Evolutionary conservation across 2,329 filamentous ascomycete genomes (phyloP).

Genomic region (Mycogone perniciosa): DNA sequence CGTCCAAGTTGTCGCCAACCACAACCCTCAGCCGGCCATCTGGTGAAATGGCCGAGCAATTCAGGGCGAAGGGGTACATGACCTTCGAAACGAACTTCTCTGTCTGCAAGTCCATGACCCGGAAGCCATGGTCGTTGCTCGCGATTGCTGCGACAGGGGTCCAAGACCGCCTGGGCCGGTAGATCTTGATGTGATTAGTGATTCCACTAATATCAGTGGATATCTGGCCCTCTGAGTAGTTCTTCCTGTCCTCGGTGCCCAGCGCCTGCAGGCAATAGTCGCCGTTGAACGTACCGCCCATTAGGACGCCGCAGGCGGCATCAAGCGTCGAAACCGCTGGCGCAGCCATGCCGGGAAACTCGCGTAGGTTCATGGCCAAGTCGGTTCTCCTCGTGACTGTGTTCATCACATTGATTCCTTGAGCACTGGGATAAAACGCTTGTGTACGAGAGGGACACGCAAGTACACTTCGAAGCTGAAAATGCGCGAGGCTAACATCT

Average conservation of each 20-base stretch:
- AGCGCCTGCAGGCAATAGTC: slow-evolving; percentile 46
- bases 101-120: slow-evolving; percentile 52
- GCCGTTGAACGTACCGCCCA: slow-evolving; percentile 54
- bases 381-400: slow-evolving; percentile 41
- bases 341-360: slow-evolving; percentile 29
- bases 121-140: slow-evolving; percentile 55
- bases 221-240: slow-evolving; percentile 39
- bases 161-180: slow-evolving; percentile 45
- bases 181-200: slow-evolving; percentile 58
- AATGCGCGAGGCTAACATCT: slow-evolving; percentile 54
- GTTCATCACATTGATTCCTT: slow-evolving; percentile 47
- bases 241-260: slow-evolving; percentile 31
- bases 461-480: slow-evolving; percentile 58
- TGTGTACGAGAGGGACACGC: slow-evolving; percentile 50
- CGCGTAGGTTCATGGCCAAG: slow-evolving; percentile 37
- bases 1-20: slow-evolving; percentile 62
- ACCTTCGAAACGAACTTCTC: slow-evolving; percentile 50
- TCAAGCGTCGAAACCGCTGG: slow-evolving; percentile 44
- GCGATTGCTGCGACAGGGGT: slow-evolving; percentile 53
- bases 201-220: slow-evolving; percentile 48
- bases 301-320: slow-evolving; percentile 47
- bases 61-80: slow-evolving; percentile 56
- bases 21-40: slow-evolving; percentile 65
- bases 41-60: slow-evolving; percentile 67
- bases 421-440: slow-evolving; percentile 49